Base-by-base conservation (phyloP, 164 flowering plant genomes). In the Euptelea pleiosperma region DNA sequence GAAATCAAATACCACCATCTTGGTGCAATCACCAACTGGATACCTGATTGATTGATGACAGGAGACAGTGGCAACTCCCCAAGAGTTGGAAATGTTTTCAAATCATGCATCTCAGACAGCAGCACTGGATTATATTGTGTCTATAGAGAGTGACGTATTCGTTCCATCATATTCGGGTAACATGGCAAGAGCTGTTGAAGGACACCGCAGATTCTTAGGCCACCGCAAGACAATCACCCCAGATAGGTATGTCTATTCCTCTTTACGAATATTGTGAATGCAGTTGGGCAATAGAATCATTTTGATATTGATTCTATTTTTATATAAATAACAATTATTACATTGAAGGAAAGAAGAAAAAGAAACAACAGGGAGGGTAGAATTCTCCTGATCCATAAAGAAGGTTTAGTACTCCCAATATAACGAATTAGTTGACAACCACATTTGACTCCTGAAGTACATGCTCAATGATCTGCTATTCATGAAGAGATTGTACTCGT, bases 111-210 rank as follows among this genome's bases (percentile, higher is more conserved):
- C 97, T 69, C 93, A 89, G 70, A 76, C 75, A 47, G 99, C 99
- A 2, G 96, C 99, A 19, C 79, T 93, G 61, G 99, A 93, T 74
- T 93, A 90, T 64, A 81, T 93, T 19, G 73, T 93, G 9, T 90
- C 96, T 18, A 31, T 88, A 15, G 99, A 86, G 60, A 88, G 99
- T 56, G 92, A 90, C 72, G 89, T 93, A 15, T 93, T 90, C 60
- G 57, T 93, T 61, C 85, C 99, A 22, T 74, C 99, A 46, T 71
- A 90, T 76, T 84, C 95, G 0, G 99, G 99, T 60, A 93, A 93
- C 80, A 93, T 93, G 99, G 99, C 99, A 69, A 88, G 91, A 74
- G 83, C 95, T 44, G 91, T 90, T 30, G 97, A 90, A 70, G 97
- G 99, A 4, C 99, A 93, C 59, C 86, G 99, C 29, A 80, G 96